Conservation (phyloP, 1,284 basidiomycete species). For the Mycena sp. region DNA sequence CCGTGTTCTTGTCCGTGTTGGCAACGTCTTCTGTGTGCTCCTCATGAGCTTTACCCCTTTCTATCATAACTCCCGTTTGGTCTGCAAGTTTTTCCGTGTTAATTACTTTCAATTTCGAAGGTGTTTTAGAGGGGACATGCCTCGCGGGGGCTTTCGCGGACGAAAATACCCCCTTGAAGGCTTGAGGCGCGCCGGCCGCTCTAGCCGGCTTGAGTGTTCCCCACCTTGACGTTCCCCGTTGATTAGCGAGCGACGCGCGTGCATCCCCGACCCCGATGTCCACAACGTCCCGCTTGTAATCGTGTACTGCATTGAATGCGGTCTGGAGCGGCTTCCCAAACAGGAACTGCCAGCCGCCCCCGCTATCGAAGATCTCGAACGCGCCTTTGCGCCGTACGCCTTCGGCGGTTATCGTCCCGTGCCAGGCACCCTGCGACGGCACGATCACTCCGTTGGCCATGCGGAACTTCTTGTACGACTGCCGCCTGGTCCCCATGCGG, state of each 20-base stretch:
- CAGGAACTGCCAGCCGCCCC: conserved; percentile 14
- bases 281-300: conserved; percentile 7
- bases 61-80: no score
- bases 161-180: conserved; percentile 12
- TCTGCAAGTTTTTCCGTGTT: not conserved
- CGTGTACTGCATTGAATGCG: not conserved
- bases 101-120: not conserved
- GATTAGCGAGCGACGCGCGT: not conserved
- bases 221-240: not conserved
- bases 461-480: not conserved
- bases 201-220: not conserved
- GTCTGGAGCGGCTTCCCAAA: conserved; percentile 18
- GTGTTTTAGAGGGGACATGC: not conserved
- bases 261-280: not conserved
- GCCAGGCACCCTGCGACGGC: not conserved
- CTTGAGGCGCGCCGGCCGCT: not conserved
- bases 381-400: not conserved
- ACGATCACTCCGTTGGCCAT: conserved; percentile 17
- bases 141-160: conserved; percentile 14
- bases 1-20: not conserved
- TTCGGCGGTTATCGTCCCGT: not conserved
- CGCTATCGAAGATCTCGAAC: conserved; percentile 22
- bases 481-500: not conserved
- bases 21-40: not conserved
- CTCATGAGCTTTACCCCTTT: not conserved